Conservation (phyloP, 495 filamentous ascomycete genomes). For the Daldinia loculata region DNA sequence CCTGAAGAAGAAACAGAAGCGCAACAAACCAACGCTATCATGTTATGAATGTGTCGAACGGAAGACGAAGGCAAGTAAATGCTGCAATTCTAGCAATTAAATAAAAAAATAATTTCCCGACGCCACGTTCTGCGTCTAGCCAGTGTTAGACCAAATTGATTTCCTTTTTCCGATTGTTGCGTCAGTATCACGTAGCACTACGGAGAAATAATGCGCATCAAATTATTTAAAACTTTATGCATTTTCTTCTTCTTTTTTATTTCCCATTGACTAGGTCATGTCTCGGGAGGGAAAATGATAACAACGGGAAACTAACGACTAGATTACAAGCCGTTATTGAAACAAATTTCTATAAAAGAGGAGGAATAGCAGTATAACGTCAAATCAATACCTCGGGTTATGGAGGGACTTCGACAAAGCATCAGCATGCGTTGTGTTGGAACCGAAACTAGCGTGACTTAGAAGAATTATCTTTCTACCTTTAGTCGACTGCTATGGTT, state of each 20-base stretch:
- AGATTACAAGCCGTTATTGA: neutral
- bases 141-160: conserved; percentile 23
- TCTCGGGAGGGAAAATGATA: neutral
- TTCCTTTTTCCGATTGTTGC: conserved; percentile 28
- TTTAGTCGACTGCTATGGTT: conserved; percentile 8
- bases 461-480: conserved; percentile 8
- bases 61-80: conserved; percentile 68
- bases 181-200: conserved; percentile 54
- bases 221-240: neutral
- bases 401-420: conserved; percentile 5
- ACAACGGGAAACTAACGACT: conserved; percentile 2
- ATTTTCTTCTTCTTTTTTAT: neutral
- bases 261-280: neutral
- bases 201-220: neutral
- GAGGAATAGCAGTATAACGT: neutral
- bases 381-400: neutral
- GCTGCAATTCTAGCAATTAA: neutral
- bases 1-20: conserved; percentile 70
- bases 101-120: neutral
- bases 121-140: conserved; percentile 23
- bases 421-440: conserved; percentile 9
- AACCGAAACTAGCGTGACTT: neutral
- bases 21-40: conserved; percentile 78
- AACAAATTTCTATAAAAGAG: neutral
- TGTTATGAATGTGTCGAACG: conserved; percentile 76